Base-by-base conservation (phyloP, 2,329 filamentous ascomycete species). In the Ophiostoma montium region DNA sequence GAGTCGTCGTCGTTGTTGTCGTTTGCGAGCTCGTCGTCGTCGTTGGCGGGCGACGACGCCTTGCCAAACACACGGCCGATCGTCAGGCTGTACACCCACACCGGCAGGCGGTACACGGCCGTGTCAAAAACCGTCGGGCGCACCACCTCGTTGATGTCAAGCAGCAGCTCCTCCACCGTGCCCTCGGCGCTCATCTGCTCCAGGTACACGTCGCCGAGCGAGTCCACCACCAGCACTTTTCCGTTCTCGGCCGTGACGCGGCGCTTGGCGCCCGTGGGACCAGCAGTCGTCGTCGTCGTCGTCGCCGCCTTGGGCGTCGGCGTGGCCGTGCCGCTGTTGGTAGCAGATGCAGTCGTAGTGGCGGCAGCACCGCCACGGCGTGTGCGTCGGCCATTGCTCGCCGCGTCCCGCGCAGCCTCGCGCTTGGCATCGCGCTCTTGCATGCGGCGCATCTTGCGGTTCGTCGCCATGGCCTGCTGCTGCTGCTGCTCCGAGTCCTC, bases 231-330 rank as follows among this genome's bases (percentile, higher is more conserved):
- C 35, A 98, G 71, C 1, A 94, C 74, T 70, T 96, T 98, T 57
- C 92, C 92, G 59, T 98, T 98, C 70, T 95, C 84, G 2, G 89
- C 90, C 23, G 89, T 78, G 15, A 96, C 86, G 33, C 86, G 76
- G 73, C 90, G 94, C 67, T 86, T 86, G 32, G 83, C 74, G 18
- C 89, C 88, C 35, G 80, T 76, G 1, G 86, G 78, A 11, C 27
- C 68, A 69, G 11, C 4, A 8, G 23, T 5, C 5, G 23, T 5
- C 5, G 23, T 5, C 23, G 23, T 27, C 23, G 23, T 8, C 71
- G n/a, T n/a, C 70, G 32, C 70, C 66, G 31, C 57, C 59, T 30
- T 63, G 58, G 7, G 12, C 5, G 48, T 35, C 4, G 54, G 53
- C 15, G 55, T 53, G 9, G 51, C 53, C 13, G 58, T 63, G 52